A percentile compares a stretch with the other conserved stretches of the same genome.
phyloP scores from a whole-genome alignment of 768 basidiomycete genomes.

The Suillus subalutaceus region DNA sequence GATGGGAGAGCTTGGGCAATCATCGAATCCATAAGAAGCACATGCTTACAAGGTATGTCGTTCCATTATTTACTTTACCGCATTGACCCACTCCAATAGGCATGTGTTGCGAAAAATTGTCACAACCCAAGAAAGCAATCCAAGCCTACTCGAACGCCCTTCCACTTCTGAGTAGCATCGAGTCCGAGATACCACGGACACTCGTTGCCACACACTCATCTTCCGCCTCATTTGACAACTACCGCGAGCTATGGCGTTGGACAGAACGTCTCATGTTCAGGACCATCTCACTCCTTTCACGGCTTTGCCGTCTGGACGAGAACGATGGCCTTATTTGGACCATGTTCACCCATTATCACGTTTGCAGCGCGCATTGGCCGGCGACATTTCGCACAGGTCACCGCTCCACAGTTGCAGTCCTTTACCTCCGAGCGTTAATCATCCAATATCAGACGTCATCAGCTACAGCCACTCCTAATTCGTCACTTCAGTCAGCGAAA shows the following conservation, averaged over 20 bases:
- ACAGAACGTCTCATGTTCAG: slow-evolving; percentile 81
- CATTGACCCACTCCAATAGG: slow-evolving; percentile 45
- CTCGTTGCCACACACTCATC: slow-evolving; percentile 27
- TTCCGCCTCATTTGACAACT: slow-evolving; percentile 58
- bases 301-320: slow-evolving; percentile 41
- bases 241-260: slow-evolving; percentile 89
- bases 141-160: slow-evolving; percentile 56
- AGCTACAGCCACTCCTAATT: slow-evolving; percentile 18
- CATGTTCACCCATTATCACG: slow-evolving; percentile 62
- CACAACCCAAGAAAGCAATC: slow-evolving; percentile 54
- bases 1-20: slow-evolving; percentile 77
- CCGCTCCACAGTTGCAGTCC: slow-evolving; percentile 64
- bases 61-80: slow-evolving; percentile 1
- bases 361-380: slow-evolving; percentile 74
- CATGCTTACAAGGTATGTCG: slow-evolving; percentile 72
- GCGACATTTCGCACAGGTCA: slow-evolving; percentile 76
- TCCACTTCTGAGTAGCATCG: slow-evolving; percentile 54
- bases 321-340: slow-evolving; percentile 53
- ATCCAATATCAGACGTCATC: slow-evolving; percentile 43
- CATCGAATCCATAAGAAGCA: slow-evolving; percentile 71
- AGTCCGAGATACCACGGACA: slow-evolving; percentile 47
- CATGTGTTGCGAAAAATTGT: slow-evolving; percentile 71
- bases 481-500: slow-evolving; percentile 28
- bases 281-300: slow-evolving; percentile 67
- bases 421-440: slow-evolving; percentile 77